phyloP scores from a whole-genome alignment of 1,139 yeast species.

The Geotrichum cucujoidarum region DNA sequence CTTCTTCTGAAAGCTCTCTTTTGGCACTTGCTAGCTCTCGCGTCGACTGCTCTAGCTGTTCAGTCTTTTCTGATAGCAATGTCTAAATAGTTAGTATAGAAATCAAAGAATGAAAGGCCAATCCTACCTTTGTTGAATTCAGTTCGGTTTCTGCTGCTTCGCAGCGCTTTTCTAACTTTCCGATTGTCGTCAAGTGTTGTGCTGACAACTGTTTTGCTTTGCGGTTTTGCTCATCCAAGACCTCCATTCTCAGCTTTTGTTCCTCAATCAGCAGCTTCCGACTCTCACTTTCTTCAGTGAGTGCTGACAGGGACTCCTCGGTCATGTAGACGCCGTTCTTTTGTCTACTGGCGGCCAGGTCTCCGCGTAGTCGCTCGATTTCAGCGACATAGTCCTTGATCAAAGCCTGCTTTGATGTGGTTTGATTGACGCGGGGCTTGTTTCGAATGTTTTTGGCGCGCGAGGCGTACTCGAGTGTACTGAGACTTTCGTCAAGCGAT shows the following conservation, averaged over 20 bases:
- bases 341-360: conserved; percentile 55
- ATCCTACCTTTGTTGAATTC: conserved; percentile 22
- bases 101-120: conserved; percentile 20
- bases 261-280: conserved; percentile 37
- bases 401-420: conserved; percentile 47
- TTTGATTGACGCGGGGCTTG: conserved; percentile 60
- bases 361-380: conserved; percentile 55
- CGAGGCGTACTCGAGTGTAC: conserved; percentile 80
- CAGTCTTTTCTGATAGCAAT: background rate
- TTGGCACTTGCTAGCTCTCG: conserved; percentile 20
- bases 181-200: background rate
- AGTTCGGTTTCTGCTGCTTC: conserved; percentile 18
- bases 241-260: conserved; percentile 42
- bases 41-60: background rate
- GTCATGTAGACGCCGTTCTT: conserved; percentile 67
- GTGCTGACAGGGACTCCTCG: conserved; percentile 32
- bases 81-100: background rate
- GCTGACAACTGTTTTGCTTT: background rate
- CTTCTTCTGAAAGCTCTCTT: conserved; percentile 1
- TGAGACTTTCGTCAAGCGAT: conserved; percentile 72
- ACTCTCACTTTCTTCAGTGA: conserved; percentile 42
- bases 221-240: conserved; percentile 39
- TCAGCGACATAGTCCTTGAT: conserved; percentile 54
- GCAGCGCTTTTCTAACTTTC: conserved; percentile 27
- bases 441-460: conserved; percentile 76